Percentiles rank a stretch among this genome's conserved stretches.
phyloP scores from a whole-genome alignment of 169 alveolate genomes.

The Eimeria maxima region DNA sequence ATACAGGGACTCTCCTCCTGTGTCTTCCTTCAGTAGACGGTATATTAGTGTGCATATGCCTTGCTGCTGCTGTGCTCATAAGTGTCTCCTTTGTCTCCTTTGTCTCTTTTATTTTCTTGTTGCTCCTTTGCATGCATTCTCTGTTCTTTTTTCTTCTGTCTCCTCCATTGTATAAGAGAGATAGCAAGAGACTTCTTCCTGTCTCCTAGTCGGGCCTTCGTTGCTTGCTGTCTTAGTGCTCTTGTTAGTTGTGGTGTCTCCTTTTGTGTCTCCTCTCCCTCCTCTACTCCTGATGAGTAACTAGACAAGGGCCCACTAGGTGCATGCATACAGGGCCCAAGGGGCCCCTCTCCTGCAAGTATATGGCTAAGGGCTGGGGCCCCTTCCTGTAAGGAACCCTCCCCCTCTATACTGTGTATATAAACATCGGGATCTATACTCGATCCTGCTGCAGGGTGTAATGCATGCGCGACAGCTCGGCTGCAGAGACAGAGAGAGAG shows the following conservation, averaged over 20 bases:
- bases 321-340: not conserved
- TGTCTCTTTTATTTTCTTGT: not conserved
- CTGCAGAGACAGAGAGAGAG: conserved; percentile 3
- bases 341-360: conserved; percentile 6
- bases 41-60: not conserved
- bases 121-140: not conserved
- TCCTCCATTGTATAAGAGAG: conserved; percentile 36
- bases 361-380: not conserved
- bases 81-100: not conserved
- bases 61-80: not conserved
- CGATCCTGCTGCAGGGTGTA: not conserved
- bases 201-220: conserved; percentile 32
- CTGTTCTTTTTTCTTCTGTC: not conserved
- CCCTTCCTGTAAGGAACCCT: not conserved
- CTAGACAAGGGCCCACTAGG: not conserved
- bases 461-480: conserved; percentile 63
- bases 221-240: not conserved
- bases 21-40: not conserved
- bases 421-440: conserved; percentile 2
- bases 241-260: conserved; percentile 18
- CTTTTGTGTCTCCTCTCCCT: not conserved
- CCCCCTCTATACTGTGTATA: not conserved
- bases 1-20: not conserved
- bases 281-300: not conserved
- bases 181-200: not conserved